A percentile compares a stretch with the other conserved stretches of the same genome.
These are phyloP conservation scores for Elongisporangium anandrum DNA, from an alignment of 352 stramenopile species.

Conservation along the genomic window DNA sequence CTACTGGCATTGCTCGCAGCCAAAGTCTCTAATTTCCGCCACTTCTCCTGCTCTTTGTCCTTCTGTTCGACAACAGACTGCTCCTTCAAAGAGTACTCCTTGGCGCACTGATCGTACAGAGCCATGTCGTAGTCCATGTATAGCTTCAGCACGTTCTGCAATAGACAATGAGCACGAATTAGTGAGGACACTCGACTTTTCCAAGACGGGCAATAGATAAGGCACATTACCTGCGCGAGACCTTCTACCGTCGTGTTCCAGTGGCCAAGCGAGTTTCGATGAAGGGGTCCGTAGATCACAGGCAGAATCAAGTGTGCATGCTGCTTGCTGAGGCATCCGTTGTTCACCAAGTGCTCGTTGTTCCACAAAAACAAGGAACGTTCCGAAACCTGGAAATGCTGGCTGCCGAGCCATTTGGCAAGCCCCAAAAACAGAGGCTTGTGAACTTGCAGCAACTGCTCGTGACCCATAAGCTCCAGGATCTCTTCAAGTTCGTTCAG, in stretches of 20 bases:
- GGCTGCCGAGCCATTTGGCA: slow-evolving; percentile 88
- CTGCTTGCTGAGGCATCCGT: slow-evolving; percentile 91
- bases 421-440: slow-evolving; percentile 77
- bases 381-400: slow-evolving; percentile 97
- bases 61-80: slow-evolving; percentile 62
- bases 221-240: slow-evolving; percentile 70
- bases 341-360: slow-evolving; percentile 97
- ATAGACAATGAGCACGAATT: neutral
- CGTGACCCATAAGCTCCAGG: slow-evolving; percentile 91
- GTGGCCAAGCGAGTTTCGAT: slow-evolving; percentile 88
- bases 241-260: slow-evolving; percentile 98
- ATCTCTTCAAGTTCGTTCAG: slow-evolving; percentile 99
- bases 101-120: slow-evolving; percentile 90
- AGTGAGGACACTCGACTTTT: too few species aligned
- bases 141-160: slow-evolving; percentile 85
- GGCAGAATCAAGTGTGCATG: slow-evolving; percentile 92
- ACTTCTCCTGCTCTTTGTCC: slow-evolving; percentile 86
- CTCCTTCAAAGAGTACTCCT: slow-evolving; percentile 80
- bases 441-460: slow-evolving; percentile 77
- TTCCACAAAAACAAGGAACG: slow-evolving; percentile 98
- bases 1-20: slow-evolving; percentile 67
- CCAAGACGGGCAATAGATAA: too few species aligned
- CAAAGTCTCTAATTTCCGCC: slow-evolving; percentile 92
- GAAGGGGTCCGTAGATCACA: slow-evolving; percentile 92
- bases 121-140: slow-evolving; percentile 94